Conservation (phyloP, 2,329 filamentous ascomycete genomes). For the Penicillium verrucosum region DNA sequence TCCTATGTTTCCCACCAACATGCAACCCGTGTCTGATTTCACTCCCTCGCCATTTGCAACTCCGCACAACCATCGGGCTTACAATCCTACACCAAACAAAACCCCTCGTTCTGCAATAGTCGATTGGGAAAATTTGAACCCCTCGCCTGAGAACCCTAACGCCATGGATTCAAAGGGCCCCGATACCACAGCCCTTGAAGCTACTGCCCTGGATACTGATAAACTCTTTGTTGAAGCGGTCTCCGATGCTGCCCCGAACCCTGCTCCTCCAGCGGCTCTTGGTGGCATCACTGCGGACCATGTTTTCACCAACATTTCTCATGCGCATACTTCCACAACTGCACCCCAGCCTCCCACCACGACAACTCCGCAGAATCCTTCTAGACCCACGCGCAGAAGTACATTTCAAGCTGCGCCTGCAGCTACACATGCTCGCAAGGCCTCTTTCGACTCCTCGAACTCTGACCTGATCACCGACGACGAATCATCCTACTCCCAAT, state of each 20-base stretch:
- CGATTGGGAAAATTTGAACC: not conserved
- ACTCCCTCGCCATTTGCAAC: not conserved
- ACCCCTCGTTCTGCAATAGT: not conserved
- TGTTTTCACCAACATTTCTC: not conserved
- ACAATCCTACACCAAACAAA: not conserved
- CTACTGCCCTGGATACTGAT: not conserved
- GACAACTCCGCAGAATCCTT: not conserved
- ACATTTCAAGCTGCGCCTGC: not conserved
- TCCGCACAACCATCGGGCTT: not conserved
- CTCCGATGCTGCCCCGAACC: not conserved
- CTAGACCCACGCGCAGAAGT: not conserved
- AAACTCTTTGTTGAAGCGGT: not conserved
- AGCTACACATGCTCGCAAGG: not conserved
- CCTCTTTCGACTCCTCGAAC: not conserved
- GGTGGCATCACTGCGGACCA: not conserved
- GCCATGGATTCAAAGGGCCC: not conserved
- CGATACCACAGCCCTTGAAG: not conserved
- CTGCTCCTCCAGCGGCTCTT: not conserved
- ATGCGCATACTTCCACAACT: not conserved
- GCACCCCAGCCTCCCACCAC: not conserved
- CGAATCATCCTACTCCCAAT: conserved; percentile 1
- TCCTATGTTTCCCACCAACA: conserved; percentile 57
- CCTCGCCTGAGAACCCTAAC: not conserved
- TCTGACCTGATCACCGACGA: conserved; percentile 2
- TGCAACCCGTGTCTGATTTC: conserved; percentile 20